Conservation (phyloP, 1,139 yeast genomes). For the Yamadazyma pseudoaaseri region DNA sequence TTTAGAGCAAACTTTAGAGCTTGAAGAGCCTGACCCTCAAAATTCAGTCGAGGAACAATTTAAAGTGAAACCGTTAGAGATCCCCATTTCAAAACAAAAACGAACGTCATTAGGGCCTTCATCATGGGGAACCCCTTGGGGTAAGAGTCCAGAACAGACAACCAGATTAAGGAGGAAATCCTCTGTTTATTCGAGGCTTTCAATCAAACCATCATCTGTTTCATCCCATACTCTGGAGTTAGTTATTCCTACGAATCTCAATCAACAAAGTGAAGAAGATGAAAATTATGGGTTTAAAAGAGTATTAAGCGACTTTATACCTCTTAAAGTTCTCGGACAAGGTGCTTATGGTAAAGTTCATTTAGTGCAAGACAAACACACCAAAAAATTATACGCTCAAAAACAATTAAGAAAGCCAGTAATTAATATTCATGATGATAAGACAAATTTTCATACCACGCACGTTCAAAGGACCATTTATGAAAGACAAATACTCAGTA, state of each 20-base stretch:
- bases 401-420: constrained; percentile 41
- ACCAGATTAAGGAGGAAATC: constrained; percentile 17
- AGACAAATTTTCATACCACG: constrained; percentile 4
- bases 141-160: background rate
- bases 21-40: constrained; percentile 6
- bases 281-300: constrained; percentile 7
- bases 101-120: background rate
- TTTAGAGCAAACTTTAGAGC: constrained; percentile 7
- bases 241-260: constrained; percentile 20
- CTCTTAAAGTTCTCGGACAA: constrained; percentile 40
- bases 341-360: constrained; percentile 46
- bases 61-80: constrained; percentile 4
- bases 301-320: constrained; percentile 28
- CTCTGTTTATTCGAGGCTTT: constrained; percentile 23
- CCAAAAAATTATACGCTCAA: constrained; percentile 38
- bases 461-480: constrained; percentile 57
- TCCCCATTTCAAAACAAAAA: constrained; percentile 1
- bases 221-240: constrained; percentile 19
- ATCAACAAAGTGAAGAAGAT: constrained; percentile 12
- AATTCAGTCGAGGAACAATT: constrained; percentile 2
- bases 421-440: constrained; percentile 19
- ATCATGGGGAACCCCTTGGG: background rate
- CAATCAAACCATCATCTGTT: constrained; percentile 20
- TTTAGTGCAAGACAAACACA: constrained; percentile 33
- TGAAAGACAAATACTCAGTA: constrained; percentile 68